Base-by-base conservation (phyloP, 306 rosid genomes). In the Mimosa bimucronata region DNA sequence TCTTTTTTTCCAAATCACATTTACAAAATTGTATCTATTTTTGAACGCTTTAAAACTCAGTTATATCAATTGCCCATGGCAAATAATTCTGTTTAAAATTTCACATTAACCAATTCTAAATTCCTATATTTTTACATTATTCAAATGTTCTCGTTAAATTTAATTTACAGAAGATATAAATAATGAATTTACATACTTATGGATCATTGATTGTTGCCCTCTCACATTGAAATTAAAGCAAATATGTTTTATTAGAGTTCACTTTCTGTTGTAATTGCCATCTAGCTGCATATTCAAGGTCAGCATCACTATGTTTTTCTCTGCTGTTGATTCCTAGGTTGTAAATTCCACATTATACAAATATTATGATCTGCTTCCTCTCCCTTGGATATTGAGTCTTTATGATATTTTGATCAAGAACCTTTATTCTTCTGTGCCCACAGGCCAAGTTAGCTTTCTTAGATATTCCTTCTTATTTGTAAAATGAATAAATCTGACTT, bases 231-330 rank as follows among this genome's bases (percentile, higher is more conserved):
- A 34, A 34, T 6, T 34, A 34, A 34, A 34, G 38, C 38, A 34
- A 34, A 34, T 34, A 73, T 7, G 3, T 41, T 79, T 37, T 7
- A 29, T 26, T 15, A 42, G 30, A 37, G 37, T 45, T 66, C 41
- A 80, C 70, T 38, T 38, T 72, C 14, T 19, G 21, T 23, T 74
- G 45, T 64, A 80, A 61, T 50, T 26, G 3, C 62, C 62, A 52
- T 52, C 25, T 52, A 21, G 19, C 46, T 62, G 62, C 16, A 19
- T 55, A 53, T 70, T 71, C 34, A n/a, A 19, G 71, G 28, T 61
- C 40, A 28, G 25, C 38, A 28, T 80, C 37, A n/a, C 19, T 46
- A 28, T 31, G 50, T 19, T 19, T 42, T 60, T 58, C 64, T 71
- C 29, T 19, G 25, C 30, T 7, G 1, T 21, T 55, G 28, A 55